A percentile compares a stretch with the other conserved stretches of the same genome.
Evolutionary conservation across 2,329 filamentous ascomycete genomes (phyloP).

Genomic region (Fusarium sp.): DNA sequence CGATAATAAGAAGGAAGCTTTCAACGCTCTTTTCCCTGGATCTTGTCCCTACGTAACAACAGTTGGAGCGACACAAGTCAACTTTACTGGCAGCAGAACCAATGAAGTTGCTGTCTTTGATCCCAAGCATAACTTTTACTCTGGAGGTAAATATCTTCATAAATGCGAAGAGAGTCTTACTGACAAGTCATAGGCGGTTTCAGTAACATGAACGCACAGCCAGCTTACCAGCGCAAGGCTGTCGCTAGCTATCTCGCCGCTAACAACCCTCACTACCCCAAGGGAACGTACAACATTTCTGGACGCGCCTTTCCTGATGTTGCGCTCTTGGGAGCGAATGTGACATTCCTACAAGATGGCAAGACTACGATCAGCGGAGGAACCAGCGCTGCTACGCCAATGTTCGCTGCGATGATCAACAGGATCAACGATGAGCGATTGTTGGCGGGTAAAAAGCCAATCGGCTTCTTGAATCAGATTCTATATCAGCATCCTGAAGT

Average conservation of each 20-base stretch:
- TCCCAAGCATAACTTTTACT: constrained; percentile 6
- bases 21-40: not conserved
- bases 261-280: not conserved
- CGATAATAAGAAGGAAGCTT: not conserved
- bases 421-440: not conserved
- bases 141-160: not conserved
- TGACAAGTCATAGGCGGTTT: not conserved
- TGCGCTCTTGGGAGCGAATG: not conserved
- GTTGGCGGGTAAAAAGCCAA: not conserved
- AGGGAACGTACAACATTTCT: not conserved
- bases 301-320: not conserved
- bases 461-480: not conserved
- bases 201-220: not conserved
- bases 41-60: not conserved
- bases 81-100: not conserved
- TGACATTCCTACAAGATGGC: not conserved
- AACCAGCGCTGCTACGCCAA: not conserved
- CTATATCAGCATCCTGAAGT: not conserved
- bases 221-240: not conserved
- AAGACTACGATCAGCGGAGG: not conserved
- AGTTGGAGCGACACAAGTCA: not conserved
- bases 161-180: accelerated
- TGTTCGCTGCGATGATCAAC: not conserved
- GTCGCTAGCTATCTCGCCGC: not conserved
- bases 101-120: not conserved